These are phyloP conservation scores for Aspergillus phoenicis DNA, from an alignment of 2,329 filamentous ascomycete genomes.

Conservation along the genomic window DNA sequence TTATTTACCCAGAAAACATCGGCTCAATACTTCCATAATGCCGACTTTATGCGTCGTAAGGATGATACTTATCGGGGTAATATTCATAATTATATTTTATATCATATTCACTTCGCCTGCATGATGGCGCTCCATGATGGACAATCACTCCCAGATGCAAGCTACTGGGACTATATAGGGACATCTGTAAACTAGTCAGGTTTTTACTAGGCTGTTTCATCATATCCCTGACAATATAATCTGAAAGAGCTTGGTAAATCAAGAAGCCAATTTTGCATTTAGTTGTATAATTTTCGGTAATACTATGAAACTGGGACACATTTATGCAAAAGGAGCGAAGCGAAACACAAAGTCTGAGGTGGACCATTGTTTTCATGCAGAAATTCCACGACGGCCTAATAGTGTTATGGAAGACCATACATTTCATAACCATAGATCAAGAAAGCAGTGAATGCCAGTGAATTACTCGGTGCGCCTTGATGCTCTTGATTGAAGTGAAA, in stretches of 20 bases:
- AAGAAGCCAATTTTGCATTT: too few species aligned
- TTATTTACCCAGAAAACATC: background rate
- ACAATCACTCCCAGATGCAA: background rate
- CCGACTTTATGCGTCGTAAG: rapidly evolving
- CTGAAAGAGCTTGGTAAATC: too few species aligned
- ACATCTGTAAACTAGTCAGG: too few species aligned
- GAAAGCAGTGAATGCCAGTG: background rate
- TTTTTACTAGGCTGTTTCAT: too few species aligned
- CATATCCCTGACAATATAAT: too few species aligned
- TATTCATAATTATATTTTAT: background rate
- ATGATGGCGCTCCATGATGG: background rate
- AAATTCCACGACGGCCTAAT: too few species aligned
- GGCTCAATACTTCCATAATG: background rate
- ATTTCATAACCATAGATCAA: background rate
- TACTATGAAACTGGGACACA: too few species aligned
- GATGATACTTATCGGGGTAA: background rate
- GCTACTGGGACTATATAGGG: background rate
- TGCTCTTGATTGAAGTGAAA: background rate
- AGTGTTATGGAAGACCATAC: background rate
- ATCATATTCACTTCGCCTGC: background rate
- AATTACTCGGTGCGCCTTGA: background rate
- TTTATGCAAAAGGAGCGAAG: too few species aligned
- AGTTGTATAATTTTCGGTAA: too few species aligned
- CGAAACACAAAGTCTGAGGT: too few species aligned
- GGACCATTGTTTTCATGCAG: too few species aligned